phyloP scores from a whole-genome alignment of 805 yeast species.

The Saccharomycopsis fermentans region DNA sequence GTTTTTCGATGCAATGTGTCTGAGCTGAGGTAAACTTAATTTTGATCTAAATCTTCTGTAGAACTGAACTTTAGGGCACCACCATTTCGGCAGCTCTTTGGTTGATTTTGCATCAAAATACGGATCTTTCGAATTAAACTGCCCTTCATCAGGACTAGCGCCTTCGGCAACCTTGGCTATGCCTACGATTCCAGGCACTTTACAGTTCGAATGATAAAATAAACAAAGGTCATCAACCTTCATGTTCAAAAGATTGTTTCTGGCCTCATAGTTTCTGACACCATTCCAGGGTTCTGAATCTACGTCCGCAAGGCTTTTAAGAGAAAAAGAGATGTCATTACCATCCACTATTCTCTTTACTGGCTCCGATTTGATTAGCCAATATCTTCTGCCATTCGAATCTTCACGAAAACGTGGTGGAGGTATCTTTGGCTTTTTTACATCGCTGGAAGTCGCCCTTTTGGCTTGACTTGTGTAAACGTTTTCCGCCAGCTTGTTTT shows the following conservation, averaged over 20 bases:
- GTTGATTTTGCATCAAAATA: constrained; percentile 41
- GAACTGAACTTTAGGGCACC: constrained; percentile 44
- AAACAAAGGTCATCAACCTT: constrained; percentile 35
- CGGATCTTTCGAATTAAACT: constrained; percentile 32
- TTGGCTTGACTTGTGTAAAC: neutral
- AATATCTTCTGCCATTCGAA: constrained; percentile 28
- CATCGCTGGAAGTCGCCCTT: neutral
- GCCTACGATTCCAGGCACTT: constrained; percentile 46
- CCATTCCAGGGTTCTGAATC: constrained; percentile 47
- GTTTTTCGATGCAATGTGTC: constrained; percentile 25
- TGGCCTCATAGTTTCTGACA: constrained; percentile 48
- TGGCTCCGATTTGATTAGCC: constrained; percentile 53
- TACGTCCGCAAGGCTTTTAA: constrained; percentile 32
- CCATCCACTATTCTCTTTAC: constrained; percentile 37
- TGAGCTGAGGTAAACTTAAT: constrained; percentile 32
- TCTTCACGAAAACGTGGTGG: constrained; percentile 26
- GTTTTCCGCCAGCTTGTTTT: neutral
- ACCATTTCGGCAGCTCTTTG: constrained; percentile 39
- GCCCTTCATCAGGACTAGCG: constrained; percentile 32
- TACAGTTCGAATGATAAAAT: constrained; percentile 48
- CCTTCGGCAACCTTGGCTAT: constrained; percentile 28
- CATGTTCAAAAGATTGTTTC: constrained; percentile 42
- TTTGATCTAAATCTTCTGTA: constrained; percentile 34
- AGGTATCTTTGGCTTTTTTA: neutral
- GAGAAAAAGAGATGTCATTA: constrained; percentile 38